Evolutionary conservation across 768 basidiomycete species (phyloP), one percentile per base, ranked within the genome.

Genomic region (Termitomyces sp.): DNA sequence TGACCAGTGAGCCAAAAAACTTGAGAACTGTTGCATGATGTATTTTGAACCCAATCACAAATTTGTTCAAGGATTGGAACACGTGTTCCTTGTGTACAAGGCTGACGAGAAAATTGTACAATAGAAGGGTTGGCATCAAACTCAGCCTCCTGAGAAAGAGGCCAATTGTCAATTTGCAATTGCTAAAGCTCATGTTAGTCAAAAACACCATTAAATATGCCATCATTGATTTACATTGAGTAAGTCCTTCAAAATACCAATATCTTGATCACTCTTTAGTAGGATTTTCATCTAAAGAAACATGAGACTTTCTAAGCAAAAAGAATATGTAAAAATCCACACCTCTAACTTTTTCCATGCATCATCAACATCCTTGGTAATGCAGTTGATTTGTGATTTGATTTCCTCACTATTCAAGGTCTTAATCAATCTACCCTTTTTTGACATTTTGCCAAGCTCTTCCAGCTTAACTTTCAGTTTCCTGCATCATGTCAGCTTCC

Each of bases 61-160:
- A 49, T 66, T 60, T 61, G 33, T n/a, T 60, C n/a, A 30, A 69
- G 55, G 20, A 71, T 69, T n/a, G 50, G 3, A 48, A 67, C 66
- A 26, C 70, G 67, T 4, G 70, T 71, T 61, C 64, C 66, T 9
- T 55, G 61, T 18, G 67, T 68, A 60, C 72, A 73, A 9, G 56
- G 32, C n/a, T 41, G 20, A 26, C 60, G 36, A 20, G 43, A 35
- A n/a, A 51, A 36, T 51, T 12, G n/a, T 23, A 32, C 55, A 46
- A 26, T 35, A 28, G 12, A 20, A 14, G 13, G 18, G 23, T 51
- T 36, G 10, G 10, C 36, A 51, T 51, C 20, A 51, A 33, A 36
- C 8, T 36, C 20, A 23, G 33, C 50, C 5, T 20, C 23, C 2
- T 23, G 12, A 33, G 50, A 36, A 51, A 23, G 50, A 33, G 35